Conservation (phyloP, 495 filamentous ascomycete genomes). For the Neurospora sp. region DNA sequence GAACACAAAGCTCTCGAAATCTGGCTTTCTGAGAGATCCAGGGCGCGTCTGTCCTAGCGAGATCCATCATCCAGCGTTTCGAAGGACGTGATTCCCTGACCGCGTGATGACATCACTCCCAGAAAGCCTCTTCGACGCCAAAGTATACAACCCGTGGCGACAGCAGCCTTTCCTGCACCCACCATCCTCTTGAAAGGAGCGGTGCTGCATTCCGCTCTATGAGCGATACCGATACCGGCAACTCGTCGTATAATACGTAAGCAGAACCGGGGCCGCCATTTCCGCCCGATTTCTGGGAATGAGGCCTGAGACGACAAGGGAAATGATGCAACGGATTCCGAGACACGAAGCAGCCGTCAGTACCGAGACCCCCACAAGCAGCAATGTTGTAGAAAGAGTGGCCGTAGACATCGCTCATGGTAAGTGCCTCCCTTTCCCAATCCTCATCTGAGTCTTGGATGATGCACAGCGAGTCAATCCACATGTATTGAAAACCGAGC, state of each 20-base stretch:
- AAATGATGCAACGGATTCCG: background rate
- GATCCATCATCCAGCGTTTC: background rate
- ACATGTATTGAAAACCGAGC: background rate
- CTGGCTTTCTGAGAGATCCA: background rate
- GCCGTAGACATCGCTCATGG: background rate
- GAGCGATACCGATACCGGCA: accelerated
- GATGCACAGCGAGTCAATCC: background rate
- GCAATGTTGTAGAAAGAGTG: background rate
- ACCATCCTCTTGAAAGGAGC: background rate
- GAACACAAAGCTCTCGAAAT: background rate
- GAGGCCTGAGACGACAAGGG: background rate
- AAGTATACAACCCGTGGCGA: background rate
- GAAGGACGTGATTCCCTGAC: background rate
- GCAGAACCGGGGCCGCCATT: background rate
- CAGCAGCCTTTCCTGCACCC: background rate
- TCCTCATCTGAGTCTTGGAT: background rate
- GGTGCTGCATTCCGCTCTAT: background rate
- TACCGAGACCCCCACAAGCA: background rate
- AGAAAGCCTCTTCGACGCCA: background rate
- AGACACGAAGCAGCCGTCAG: background rate
- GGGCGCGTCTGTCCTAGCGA: background rate
- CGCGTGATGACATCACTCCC: background rate
- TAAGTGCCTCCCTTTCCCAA: background rate
- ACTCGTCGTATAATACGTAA: background rate
- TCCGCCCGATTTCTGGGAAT: background rate